phyloP scores from a whole-genome alignment of 208 protist genomes.

The Balamuthia mandrillaris region DNA sequence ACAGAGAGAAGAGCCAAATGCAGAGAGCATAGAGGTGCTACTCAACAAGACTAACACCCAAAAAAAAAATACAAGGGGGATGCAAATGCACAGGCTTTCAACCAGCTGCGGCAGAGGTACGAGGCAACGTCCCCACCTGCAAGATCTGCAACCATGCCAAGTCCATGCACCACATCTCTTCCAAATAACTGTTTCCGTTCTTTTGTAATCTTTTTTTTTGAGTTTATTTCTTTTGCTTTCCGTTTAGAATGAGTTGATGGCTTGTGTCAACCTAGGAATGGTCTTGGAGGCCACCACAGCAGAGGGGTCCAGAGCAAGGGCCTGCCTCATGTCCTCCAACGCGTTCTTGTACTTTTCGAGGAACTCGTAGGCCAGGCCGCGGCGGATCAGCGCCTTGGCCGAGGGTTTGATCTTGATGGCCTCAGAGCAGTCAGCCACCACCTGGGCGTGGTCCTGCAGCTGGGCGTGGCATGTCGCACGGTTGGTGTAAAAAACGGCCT shows the following conservation, averaged over 20 bases:
- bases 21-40: no score
- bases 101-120: no score
- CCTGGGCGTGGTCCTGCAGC: constrained; percentile 88
- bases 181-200: no score
- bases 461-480: constrained; percentile 89
- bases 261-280: constrained; percentile 2
- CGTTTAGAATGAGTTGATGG: constrained; percentile 16
- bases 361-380: constrained; percentile 83
- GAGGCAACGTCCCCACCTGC: no score
- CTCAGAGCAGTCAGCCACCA: constrained; percentile 89
- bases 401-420: constrained; percentile 88
- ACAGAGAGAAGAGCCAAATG: no score
- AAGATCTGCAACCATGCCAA: no score
- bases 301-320: not conserved
- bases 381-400: constrained; percentile 87
- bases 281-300: constrained; percentile 12
- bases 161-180: no score
- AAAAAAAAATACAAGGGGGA: no score
- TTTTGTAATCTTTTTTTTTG: no score
- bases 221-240: no score
- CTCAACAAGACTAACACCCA: no score
- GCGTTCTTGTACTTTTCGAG: constrained; percentile 92
- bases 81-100: no score
- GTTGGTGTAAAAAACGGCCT: constrained; percentile 42
- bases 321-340: constrained; percentile 69